Conservation (phyloP, 2,329 filamentous ascomycete species). For the Fusarium pininemorale region DNA sequence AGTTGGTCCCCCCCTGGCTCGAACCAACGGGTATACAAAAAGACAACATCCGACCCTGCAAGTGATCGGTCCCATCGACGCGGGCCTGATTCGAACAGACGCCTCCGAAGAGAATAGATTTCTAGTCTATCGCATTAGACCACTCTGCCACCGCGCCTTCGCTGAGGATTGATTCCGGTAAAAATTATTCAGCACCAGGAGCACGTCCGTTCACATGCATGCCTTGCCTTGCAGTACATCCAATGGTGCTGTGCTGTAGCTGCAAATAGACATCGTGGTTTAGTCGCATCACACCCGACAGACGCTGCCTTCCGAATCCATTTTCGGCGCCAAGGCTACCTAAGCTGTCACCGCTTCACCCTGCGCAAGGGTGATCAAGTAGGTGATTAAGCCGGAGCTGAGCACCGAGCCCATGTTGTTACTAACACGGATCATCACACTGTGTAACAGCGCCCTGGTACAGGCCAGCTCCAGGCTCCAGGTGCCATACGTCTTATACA, state of each 20-base stretch:
- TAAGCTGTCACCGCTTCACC: too few relatives aligned
- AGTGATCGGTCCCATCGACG: slow-evolving; percentile 27
- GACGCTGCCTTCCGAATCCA: too few relatives aligned
- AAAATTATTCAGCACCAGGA: not conserved
- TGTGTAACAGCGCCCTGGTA: too few relatives aligned
- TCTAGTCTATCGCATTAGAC: slow-evolving; percentile 45
- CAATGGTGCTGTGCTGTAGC: not conserved
- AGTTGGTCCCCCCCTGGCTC: too few relatives aligned
- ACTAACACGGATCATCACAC: too few relatives aligned
- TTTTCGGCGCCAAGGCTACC: too few relatives aligned
- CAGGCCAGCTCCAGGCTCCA: too few relatives aligned
- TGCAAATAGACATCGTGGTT: not conserved
- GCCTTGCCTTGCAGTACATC: not conserved
- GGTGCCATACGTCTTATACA: too few relatives aligned
- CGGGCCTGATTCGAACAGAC: slow-evolving; percentile 43
- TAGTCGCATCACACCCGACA: not conserved
- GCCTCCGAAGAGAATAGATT: slow-evolving; percentile 42
- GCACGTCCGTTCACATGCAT: not conserved
- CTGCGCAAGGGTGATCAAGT: too few relatives aligned
- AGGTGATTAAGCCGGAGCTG: too few relatives aligned
- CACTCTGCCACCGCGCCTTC: slow-evolving; percentile 25
- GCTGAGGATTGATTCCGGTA: not conserved
- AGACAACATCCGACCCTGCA: not conserved
- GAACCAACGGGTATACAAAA: not conserved
- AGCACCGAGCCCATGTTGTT: too few relatives aligned